These are phyloP conservation scores for Plasmodium malariae DNA, from an alignment of 169 alveolate species.

Conservation along the genomic window DNA sequence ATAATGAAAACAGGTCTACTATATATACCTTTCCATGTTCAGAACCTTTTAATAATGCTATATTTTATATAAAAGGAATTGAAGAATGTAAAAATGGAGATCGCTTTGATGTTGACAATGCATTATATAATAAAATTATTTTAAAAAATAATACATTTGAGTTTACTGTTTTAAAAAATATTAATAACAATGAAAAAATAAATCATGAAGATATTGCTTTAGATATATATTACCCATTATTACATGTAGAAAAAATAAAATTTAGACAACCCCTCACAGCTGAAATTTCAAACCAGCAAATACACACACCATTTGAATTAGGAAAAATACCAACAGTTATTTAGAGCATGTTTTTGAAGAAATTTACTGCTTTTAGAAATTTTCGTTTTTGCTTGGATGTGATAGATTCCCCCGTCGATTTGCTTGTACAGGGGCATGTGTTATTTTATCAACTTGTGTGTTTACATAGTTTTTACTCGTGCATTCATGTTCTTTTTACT, in stretches of 20 bases:
- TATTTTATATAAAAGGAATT: slow-evolving; percentile 52
- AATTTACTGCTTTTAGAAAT: too few relatives aligned
- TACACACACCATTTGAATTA: slow-evolving; percentile 19
- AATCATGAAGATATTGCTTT: slow-evolving; percentile 12
- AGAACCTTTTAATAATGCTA: slow-evolving; percentile 26
- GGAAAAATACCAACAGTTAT: slow-evolving; percentile 65
- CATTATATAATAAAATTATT: slow-evolving; percentile 55
- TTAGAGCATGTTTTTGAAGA: too few relatives aligned
- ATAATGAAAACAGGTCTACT: slow-evolving; percentile 65
- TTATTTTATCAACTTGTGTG: too few relatives aligned
- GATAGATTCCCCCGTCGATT: too few relatives aligned
- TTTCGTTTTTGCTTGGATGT: too few relatives aligned
- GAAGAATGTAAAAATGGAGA: slow-evolving; percentile 69
- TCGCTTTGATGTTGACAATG: slow-evolving; percentile 47
- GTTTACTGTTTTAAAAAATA: slow-evolving; percentile 63
- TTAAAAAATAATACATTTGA: slow-evolving; percentile 10
- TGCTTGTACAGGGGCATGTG: too few relatives aligned
- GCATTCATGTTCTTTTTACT: too few relatives aligned
- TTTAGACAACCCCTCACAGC: slow-evolving; percentile 24
- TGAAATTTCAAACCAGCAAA: background rate
- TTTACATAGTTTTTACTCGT: too few relatives aligned
- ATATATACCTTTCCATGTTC: slow-evolving; percentile 50
- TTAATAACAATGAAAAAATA: slow-evolving; percentile 41
- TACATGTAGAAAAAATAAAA: slow-evolving; percentile 63
- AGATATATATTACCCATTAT: slow-evolving; percentile 48